Evolutionary conservation across 192 early-diverging fungal species (phyloP).

Genomic region (Piromyces finnis): DNA sequence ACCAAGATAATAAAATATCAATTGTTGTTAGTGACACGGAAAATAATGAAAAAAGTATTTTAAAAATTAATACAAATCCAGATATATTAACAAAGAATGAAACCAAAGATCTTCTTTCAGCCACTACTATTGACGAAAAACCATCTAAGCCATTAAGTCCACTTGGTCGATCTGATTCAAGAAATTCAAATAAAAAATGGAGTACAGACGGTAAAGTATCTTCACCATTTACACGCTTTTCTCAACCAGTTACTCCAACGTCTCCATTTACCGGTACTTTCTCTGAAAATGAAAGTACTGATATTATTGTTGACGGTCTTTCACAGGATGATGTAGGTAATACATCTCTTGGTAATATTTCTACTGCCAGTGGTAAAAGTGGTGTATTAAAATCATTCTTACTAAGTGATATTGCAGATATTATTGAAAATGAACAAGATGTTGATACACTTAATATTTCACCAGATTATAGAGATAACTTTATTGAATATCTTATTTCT

Average conservation of each 20-base stretch:
- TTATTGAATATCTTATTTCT: not conserved
- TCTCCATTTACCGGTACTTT: not conserved
- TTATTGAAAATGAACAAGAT: not conserved
- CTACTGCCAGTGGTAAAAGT: not conserved
- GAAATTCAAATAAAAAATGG: not conserved
- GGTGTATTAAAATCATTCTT: not conserved
- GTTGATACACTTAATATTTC: not conserved
- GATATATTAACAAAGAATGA: not conserved
- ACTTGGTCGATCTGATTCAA: not conserved
- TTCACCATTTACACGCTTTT: not conserved
- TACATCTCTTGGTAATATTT: not conserved
- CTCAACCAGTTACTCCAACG: not conserved
- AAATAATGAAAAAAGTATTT: not conserved
- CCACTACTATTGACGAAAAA: too few relatives aligned
- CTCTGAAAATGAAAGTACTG: not conserved
- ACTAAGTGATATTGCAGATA: not conserved
- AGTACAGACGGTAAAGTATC: too few relatives aligned
- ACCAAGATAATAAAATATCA: not conserved
- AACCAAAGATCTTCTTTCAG: too few relatives aligned
- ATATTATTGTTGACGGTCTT: not conserved
- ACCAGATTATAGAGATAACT: not conserved
- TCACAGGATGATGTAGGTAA: not conserved
- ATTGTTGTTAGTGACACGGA: not conserved
- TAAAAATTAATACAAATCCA: not conserved
- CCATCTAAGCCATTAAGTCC: not conserved